Base-by-base conservation (phyloP, 768 basidiomycete genomes). In the Agrocybe praecox region DNA sequence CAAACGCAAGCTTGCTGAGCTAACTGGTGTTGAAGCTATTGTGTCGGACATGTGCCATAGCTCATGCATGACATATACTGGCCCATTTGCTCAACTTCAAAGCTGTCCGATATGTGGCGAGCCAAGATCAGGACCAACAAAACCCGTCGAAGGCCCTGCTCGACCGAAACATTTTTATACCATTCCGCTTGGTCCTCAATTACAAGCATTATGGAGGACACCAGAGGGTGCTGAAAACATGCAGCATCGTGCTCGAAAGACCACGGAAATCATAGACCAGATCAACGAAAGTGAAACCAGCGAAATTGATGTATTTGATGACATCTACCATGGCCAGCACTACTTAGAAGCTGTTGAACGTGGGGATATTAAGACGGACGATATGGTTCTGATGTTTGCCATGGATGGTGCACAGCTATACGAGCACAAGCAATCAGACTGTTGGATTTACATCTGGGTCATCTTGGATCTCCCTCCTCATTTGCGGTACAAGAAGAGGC, bases 351-450 rank as follows among this genome's bases (percentile, higher is more conserved):
- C 65, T 24, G 62, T 66, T 6, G 2, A 26, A 12, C 14, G 49
- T 12, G 62, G 51, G 0, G 55, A 61, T 1, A 72, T 80, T 36
- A 51, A 49, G 7, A 22, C 53, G 2, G 59, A 74, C 9, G 74
- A 80, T 51, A 72, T 69, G 0, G 53, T 76, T 0, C 57, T 81
- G 0, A 56, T 70, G 42, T 56, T 76, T 10, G 75, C 75, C 0
- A 56, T 76, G 0, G 76, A 80, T 59, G 74, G 80, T 8, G 74
- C 75, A 0, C 78, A 81, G 56, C 70, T 81, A 0, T 80, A 78
- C 52, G 60, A 60, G n/a, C 67, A 67, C 56, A 80, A 80, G 60
- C 55, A 63, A 26, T 81, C 78, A 0, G 76, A 80, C 48, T 70
- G 66, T 19, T 78, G 76, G 78, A 76, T 80, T 3, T 68, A 54